These are phyloP conservation scores for Oryza meridionalis DNA, from an alignment of 176 grass and related monocot species.

Conservation along the genomic window DNA sequence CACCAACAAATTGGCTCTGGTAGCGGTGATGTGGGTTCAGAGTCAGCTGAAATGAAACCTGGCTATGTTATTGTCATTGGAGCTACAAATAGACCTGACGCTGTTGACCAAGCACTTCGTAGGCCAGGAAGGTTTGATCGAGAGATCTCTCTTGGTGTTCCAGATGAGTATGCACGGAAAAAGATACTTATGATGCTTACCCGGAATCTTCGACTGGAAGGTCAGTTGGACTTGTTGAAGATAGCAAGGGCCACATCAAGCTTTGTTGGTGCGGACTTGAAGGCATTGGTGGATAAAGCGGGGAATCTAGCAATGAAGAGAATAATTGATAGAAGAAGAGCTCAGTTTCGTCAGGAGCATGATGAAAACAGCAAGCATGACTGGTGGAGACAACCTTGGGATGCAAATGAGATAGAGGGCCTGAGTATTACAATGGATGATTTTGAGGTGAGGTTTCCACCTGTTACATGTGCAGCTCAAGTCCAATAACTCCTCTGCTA, in stretches of 20 bases:
- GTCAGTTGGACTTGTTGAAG: conserved; percentile 83
- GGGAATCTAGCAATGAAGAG: conserved; percentile 97
- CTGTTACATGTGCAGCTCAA: conserved; percentile 6
- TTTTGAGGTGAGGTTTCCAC: conserved; percentile 68
- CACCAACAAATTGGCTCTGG: conserved; percentile 56
- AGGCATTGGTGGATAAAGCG: conserved; percentile 85
- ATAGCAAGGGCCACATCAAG: conserved; percentile 88
- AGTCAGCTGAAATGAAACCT: conserved; percentile 76
- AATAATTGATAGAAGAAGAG: conserved; percentile 73
- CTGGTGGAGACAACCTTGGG: conserved; percentile 92
- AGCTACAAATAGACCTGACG: conserved; percentile 95
- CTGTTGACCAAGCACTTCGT: conserved; percentile 88
- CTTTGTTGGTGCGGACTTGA: conserved; percentile 95
- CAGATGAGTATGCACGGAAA: conserved; percentile 82
- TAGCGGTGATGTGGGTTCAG: conserved; percentile 36
- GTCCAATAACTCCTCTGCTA: not conserved
- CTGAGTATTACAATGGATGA: conserved; percentile 81
- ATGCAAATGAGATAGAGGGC: conserved; percentile 63
- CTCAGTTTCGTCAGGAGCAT: conserved; percentile 27
- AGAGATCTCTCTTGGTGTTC: conserved; percentile 84
- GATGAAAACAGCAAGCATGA: conserved; percentile 44
- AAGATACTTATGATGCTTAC: conserved; percentile 81
- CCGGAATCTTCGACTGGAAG: conserved; percentile 69
- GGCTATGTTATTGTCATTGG: conserved; percentile 96
- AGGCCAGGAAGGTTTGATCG: conserved; percentile 91